phyloP scores from a whole-genome alignment of 495 filamentous ascomycete genomes.

The Geopyxis carbonaria region DNA sequence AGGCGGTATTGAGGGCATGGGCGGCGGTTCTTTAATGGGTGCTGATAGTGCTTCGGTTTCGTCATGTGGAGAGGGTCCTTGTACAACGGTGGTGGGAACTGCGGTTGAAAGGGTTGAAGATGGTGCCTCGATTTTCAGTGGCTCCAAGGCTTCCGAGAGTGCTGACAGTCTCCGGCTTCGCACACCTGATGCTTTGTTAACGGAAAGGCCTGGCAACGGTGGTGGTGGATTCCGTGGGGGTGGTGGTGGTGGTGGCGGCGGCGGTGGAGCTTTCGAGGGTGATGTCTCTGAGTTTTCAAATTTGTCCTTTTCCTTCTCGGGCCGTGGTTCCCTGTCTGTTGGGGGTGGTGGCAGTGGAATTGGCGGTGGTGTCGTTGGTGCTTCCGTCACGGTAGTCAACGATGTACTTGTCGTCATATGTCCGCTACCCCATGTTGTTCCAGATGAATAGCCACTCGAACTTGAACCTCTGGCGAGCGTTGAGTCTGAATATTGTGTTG shows the following conservation, averaged over 20 bases:
- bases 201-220: constrained; percentile 21
- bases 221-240: constrained; percentile 15
- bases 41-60: constrained; percentile 5
- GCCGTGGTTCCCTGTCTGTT: constrained; percentile 13
- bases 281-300: background rate
- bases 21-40: constrained; percentile 20
- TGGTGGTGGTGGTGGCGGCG: constrained; percentile 24
- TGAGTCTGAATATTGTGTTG: constrained; percentile 40
- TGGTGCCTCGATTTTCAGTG: constrained; percentile 76
- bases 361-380: constrained; percentile 34
- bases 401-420: constrained; percentile 54
- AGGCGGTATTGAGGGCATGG: constrained; percentile 21
- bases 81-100: constrained; percentile 25
- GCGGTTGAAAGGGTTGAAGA: constrained; percentile 24
- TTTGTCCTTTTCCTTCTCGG: background rate
- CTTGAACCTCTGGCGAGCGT: constrained; percentile 74
- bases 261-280: constrained; percentile 9
- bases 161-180: constrained; percentile 68
- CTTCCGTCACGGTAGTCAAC: constrained; percentile 63
- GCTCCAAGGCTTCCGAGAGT: constrained; percentile 41
- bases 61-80: constrained; percentile 16
- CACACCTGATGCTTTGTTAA: constrained; percentile 36
- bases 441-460: constrained; percentile 71
- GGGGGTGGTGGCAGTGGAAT: constrained; percentile 29
- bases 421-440: constrained; percentile 74